Evolutionary conservation across 2,329 filamentous ascomycete genomes (phyloP).

Genomic region (Chalaropsis thielavioides): DNA sequence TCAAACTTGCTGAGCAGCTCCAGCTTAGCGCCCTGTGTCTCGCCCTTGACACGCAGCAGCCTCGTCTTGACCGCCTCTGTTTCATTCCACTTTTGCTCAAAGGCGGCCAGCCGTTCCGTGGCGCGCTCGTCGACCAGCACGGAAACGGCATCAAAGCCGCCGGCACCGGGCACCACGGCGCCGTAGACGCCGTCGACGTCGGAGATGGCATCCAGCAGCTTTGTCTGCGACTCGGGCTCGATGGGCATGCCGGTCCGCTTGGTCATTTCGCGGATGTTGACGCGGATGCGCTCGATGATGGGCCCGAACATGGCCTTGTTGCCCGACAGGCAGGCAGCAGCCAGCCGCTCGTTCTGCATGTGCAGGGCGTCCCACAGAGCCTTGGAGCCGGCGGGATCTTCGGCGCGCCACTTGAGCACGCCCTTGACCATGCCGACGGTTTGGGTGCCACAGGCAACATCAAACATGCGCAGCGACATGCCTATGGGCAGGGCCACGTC

Average conservation of each 20-base stretch:
- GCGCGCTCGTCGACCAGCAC: conserved; percentile 62
- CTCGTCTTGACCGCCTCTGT: conserved; percentile 43
- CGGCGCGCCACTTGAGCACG: conserved; percentile 66
- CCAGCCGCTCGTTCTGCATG: conserved; percentile 55
- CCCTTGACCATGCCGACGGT: conserved; percentile 94
- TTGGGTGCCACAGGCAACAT: conserved; percentile 86
- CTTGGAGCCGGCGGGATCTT: conserved; percentile 48
- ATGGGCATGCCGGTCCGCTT: conserved; percentile 62
- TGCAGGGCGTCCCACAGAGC: conserved; percentile 59
- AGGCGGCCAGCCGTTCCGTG: conserved; percentile 44
- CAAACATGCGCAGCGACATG: conserved; percentile 76
- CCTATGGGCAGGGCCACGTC: conserved; percentile 53
- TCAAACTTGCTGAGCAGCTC: conserved; percentile 32
- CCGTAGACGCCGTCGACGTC: conserved; percentile 66
- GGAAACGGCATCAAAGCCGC: conserved; percentile 81
- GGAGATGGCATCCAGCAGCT: conserved; percentile 63
- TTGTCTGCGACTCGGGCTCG: conserved; percentile 75
- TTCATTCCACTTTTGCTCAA: conserved; percentile 52
- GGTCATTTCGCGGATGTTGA: conserved; percentile 64
- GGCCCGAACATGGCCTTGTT: conserved; percentile 30
- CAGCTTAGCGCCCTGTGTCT: conserved; percentile 49
- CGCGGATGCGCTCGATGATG: conserved; percentile 39
- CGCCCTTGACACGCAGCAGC: conserved; percentile 54
- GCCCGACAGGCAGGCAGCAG: conserved; percentile 43
- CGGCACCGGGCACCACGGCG: conserved; percentile 85